Conservation (phyloP, 208 protist species). For the Trypanosoma lewisi region DNA sequence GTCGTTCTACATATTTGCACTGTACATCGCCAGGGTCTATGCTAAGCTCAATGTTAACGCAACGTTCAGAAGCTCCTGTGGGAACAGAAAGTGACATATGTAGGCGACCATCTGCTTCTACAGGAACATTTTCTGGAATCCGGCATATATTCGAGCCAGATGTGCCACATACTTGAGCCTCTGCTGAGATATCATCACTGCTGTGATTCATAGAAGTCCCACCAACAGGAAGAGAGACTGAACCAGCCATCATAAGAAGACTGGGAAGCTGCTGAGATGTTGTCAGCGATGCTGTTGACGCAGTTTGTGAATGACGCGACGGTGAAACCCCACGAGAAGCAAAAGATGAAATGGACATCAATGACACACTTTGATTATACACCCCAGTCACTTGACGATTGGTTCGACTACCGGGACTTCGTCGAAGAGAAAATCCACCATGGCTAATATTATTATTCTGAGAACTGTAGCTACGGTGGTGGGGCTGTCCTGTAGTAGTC, state of each 20-base stretch:
- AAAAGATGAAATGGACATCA: conserved; percentile 24
- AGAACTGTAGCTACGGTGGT: not conserved
- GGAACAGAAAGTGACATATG: conserved; percentile 72
- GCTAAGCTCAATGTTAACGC: conserved; percentile 70
- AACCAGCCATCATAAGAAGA: conserved; percentile 15
- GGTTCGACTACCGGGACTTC: conserved; percentile 12
- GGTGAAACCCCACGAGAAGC: conserved; percentile 49
- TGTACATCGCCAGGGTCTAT: conserved; percentile 76
- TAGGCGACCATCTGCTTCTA: conserved; percentile 61
- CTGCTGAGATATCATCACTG: conserved; percentile 10
- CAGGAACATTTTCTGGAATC: conserved; percentile 23
- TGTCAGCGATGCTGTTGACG: conserved; percentile 29
- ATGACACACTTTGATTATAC: conserved; percentile 23
- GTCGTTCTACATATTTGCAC: conserved; percentile 69
- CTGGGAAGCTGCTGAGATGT: conserved; percentile 20
- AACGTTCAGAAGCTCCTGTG: conserved; percentile 40
- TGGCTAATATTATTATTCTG: conserved; percentile 16
- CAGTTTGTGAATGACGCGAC: conserved; percentile 41
- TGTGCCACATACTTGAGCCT: not conserved
- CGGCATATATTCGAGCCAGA: not conserved
- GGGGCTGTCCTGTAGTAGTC: not conserved
- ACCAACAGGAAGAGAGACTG: not conserved
- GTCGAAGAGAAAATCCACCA: not conserved
- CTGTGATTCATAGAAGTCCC: conserved; percentile 15
- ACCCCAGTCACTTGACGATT: conserved; percentile 8